These are phyloP conservation scores for Rosellinia necatrix DNA, from an alignment of 2,329 filamentous ascomycete species.

Conservation along the genomic window DNA sequence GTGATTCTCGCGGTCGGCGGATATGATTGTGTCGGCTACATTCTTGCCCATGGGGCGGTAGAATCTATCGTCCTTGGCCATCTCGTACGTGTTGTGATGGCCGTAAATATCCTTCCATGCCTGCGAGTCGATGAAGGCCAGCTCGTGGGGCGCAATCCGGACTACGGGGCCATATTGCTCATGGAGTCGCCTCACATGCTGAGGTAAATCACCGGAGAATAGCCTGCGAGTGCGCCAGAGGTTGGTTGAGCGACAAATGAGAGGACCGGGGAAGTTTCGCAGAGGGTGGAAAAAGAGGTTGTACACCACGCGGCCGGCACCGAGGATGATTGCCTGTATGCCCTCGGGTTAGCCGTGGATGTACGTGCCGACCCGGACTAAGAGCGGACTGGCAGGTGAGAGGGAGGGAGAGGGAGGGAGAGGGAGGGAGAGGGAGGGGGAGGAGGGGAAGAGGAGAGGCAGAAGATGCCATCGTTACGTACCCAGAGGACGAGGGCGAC, in stretches of 20 bases:
- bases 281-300: conserved; percentile 25
- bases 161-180: conserved; percentile 22
- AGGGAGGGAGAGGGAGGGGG: too few relatives aligned
- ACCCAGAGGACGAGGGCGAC: not conserved
- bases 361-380: too few relatives aligned
- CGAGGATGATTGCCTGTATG: too few relatives aligned
- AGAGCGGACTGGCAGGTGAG: too few relatives aligned
- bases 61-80: conserved; percentile 13
- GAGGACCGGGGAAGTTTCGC: conserved; percentile 20
- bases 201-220: conserved; percentile 5
- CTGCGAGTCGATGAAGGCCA: conserved; percentile 15
- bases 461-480: too few relatives aligned
- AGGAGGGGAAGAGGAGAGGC: too few relatives aligned
- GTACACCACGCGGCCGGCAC: conserved; percentile 7
- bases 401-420: too few relatives aligned
- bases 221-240: conserved; percentile 9
- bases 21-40: conserved; percentile 5
- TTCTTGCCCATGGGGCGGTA: conserved; percentile 12
- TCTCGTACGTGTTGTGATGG: conserved; percentile 15
- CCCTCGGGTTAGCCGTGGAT: too few relatives aligned
- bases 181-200: conserved; percentile 10
- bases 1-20: conserved; percentile 11
- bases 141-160: conserved; percentile 17
- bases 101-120: conserved; percentile 26
- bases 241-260: conserved; percentile 10